These are phyloP conservation scores for Leishmania major DNA, from an alignment of 208 protist species.

Conservation along the genomic window DNA sequence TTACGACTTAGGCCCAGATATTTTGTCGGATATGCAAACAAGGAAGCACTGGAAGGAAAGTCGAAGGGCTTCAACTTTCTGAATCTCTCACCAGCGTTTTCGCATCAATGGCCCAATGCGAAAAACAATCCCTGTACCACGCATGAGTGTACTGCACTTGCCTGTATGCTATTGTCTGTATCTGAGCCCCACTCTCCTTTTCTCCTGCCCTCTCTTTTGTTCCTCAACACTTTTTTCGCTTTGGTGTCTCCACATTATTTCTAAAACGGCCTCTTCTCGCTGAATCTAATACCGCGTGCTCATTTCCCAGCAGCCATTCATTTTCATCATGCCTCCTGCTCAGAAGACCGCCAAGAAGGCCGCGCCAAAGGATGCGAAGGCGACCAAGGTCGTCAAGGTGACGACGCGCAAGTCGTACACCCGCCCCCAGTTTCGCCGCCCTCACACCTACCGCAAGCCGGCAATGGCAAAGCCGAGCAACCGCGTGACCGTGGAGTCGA, in stretches of 20 bases:
- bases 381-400: slow-evolving; percentile 84
- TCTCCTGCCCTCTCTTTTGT: background rate
- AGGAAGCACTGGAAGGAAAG: background rate
- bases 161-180: background rate
- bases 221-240: background rate
- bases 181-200: background rate
- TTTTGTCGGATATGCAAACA: background rate
- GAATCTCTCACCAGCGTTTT: background rate
- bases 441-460: slow-evolving; percentile 94
- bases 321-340: slow-evolving; percentile 58
- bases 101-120: background rate
- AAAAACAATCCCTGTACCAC: background rate
- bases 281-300: background rate
- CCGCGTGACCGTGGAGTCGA: slow-evolving; percentile 79
- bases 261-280: background rate
- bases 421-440: slow-evolving; percentile 95
- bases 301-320: background rate
- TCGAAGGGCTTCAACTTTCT: background rate
- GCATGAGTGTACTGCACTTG: background rate
- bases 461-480: slow-evolving; percentile 93
- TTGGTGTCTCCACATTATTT: background rate
- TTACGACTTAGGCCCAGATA: background rate
- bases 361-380: slow-evolving; percentile 72
- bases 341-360: slow-evolving; percentile 53
- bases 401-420: slow-evolving; percentile 96